Base-by-base conservation (phyloP, 208 protist genomes). In the Crithidia sp. region DNA sequence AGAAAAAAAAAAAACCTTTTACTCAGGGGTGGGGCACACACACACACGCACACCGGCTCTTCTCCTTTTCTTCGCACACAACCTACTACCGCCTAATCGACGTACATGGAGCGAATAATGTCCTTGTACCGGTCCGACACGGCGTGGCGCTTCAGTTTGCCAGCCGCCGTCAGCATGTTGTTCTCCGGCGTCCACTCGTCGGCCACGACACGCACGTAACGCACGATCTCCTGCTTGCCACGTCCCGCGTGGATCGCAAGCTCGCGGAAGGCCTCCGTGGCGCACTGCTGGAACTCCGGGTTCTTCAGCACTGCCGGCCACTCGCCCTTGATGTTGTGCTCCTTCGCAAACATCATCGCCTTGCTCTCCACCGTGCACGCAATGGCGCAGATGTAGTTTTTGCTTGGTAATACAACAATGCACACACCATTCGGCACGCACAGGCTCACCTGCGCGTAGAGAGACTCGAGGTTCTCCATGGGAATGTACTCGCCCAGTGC, bases 401-500 rank as follows among this genome's bases (percentile, higher is more conserved):
- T 83, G 39, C 82, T 76, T n/a, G 84, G 45, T 62, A 92, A 17
- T 14, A 90, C 90, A 4, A 95, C 61, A 5, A 93, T 74, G 59
- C 87, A 92, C 16, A 92, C 75, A 13, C 87, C 90, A 66, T 90
- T 91, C 4, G 87, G 84, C 17, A 83, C 74, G 54, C 62, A 66
- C 17, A 95, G 71, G 47, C 77, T 77, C 69, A 86, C 66, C 66
- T 76, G 70, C 50, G 70, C 71, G 77, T 95, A 95, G 44, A 95
- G 71, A 7, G 87, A 78, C 82, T 93, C 85, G 41, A 97, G 62
- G 44, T 50, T 85, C 73, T 98, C 91, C 45, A 96, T 50, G 9
- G 92, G 84, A 53, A 98, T 94, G 79, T 96, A 97, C 78, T 98
- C 94, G 41, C 95, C 95, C 10, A 90, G 72, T 14, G 73, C 74